Evolutionary conservation across 768 basidiomycete genomes (phyloP).

Genomic region (Xerocomus spinulosus): DNA sequence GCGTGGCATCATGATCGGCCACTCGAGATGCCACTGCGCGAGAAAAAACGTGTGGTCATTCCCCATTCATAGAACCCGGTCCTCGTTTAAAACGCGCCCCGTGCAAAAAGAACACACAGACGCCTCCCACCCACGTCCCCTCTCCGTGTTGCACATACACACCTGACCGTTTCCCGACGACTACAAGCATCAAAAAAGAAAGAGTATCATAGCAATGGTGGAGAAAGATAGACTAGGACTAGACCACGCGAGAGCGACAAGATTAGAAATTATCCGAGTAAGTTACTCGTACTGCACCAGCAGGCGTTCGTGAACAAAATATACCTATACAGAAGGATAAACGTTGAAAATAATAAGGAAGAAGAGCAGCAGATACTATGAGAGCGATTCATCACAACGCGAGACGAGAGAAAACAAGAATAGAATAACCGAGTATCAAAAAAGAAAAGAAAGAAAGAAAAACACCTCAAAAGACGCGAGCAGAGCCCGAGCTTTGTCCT

Average conservation of each 20-base stretch:
- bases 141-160: no score
- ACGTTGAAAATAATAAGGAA: constrained; percentile 4
- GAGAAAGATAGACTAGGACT: constrained; percentile 11
- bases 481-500: constrained; percentile 29
- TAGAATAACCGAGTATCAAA: not conserved
- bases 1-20: no score
- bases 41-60: no score
- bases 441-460: not conserved
- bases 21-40: no score
- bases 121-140: no score
- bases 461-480: constrained; percentile 27
- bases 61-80: no score
- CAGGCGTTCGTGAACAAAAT: constrained; percentile 20
- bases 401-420: constrained; percentile 1
- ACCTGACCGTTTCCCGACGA: no score
- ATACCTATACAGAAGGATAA: constrained; percentile 23
- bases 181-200: no score
- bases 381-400: not conserved
- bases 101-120: no score
- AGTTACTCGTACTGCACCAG: constrained; percentile 31
- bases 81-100: no score
- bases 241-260: constrained; percentile 13
- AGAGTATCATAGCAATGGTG: constrained; percentile 12
- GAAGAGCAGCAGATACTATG: no score
- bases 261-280: constrained; percentile 31